Percentiles rank a stretch among this genome's conserved stretches.
Evolutionary conservation across 164 flowering plant genomes (phyloP).

Genomic region (Chloranthus sessilifolius): DNA sequence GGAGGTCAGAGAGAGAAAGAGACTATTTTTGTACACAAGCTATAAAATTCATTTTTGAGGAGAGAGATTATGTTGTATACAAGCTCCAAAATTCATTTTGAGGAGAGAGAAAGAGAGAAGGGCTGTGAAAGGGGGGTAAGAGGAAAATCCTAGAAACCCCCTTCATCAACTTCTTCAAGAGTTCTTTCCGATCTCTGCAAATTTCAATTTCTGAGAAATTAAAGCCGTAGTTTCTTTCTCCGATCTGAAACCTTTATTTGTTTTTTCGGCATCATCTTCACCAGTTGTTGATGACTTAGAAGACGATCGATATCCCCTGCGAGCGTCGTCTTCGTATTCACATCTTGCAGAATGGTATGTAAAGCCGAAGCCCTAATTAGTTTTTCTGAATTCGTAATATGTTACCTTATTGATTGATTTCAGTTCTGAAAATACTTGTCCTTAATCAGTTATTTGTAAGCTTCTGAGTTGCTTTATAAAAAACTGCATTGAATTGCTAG

Average conservation of each 20-base stretch:
- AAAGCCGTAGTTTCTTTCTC: slow-evolving; percentile 3
- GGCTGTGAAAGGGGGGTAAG: slow-evolving; percentile 5
- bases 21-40: no score
- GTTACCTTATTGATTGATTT: no score
- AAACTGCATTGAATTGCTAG: no score
- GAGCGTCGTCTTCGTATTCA: not conserved
- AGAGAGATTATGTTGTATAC: no score
- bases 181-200: not conserved
- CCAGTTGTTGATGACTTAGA: slow-evolving; percentile 11
- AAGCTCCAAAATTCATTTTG: no score
- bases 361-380: no score
- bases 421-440: no score
- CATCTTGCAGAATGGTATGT: slow-evolving; percentile 1
- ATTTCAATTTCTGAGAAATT: not conserved
- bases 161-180: slow-evolving; percentile 2
- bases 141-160: not conserved
- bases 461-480: no score
- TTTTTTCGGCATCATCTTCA: not conserved
- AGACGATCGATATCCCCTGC: not conserved
- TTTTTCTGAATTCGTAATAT: no score
- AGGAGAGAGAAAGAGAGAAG: slow-evolving; percentile 10
- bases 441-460: no score
- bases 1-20: slow-evolving; percentile 3
- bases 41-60: no score
- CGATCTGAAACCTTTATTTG: slow-evolving; percentile 12